These are phyloP conservation scores for Aspergillus fructus DNA, from an alignment of 2,329 filamentous ascomycete species.

Conservation along the genomic window DNA sequence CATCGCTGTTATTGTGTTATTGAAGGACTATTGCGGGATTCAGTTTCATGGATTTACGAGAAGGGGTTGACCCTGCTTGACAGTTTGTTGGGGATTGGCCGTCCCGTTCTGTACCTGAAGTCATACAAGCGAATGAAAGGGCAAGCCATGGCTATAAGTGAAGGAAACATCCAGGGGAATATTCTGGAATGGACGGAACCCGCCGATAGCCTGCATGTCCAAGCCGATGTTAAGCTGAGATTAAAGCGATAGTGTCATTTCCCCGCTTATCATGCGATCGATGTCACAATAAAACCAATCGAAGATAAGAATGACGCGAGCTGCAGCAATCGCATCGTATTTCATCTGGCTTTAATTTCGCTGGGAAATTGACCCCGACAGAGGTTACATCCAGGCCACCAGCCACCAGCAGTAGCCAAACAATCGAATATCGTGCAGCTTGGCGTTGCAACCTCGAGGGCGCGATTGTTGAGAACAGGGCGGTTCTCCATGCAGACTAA, in stretches of 20 bases:
- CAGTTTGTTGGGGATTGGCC: too few relatives aligned
- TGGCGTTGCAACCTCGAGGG: conserved; percentile 20
- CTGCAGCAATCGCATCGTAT: not conserved
- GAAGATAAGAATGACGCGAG: not conserved
- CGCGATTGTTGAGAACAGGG: too few relatives aligned
- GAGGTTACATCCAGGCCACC: not conserved
- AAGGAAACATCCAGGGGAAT: not conserved
- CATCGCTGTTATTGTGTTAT: too few relatives aligned
- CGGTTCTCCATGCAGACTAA: not conserved
- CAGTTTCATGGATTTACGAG: too few relatives aligned
- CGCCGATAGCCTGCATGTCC: not conserved
- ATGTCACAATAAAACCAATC: not conserved
- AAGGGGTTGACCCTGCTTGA: too few relatives aligned
- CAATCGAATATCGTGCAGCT: not conserved
- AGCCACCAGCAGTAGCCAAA: not conserved
- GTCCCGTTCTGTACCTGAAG: too few relatives aligned
- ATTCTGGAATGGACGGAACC: not conserved
- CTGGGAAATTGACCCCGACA: not conserved
- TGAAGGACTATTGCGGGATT: too few relatives aligned
- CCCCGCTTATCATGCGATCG: not conserved
- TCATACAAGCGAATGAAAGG: too few relatives aligned
- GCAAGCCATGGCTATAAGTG: too few relatives aligned
- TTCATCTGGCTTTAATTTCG: too few relatives aligned
- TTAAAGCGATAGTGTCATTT: not conserved
- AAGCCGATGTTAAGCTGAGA: not conserved